Evolutionary conservation across 345 rosid species (phyloP).

Genomic region (Brassica nigra): DNA sequence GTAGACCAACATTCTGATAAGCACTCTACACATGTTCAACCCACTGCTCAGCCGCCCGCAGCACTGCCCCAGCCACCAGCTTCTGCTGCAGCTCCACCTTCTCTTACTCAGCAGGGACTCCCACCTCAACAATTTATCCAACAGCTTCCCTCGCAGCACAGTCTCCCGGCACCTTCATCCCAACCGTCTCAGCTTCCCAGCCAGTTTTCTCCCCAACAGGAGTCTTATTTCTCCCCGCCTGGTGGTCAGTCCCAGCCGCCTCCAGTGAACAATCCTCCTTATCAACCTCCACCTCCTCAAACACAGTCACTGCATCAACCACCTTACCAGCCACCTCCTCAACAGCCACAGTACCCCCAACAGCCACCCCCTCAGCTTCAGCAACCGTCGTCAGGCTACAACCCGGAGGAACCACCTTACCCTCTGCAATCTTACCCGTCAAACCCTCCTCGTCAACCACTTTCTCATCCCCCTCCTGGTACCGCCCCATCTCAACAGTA

Average conservation of each 20-base stretch:
- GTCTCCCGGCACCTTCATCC: conserved; percentile 50
- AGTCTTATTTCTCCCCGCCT: conserved; percentile 62
- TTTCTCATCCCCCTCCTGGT: conserved; percentile 57
- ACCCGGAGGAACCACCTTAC: conserved; percentile 57
- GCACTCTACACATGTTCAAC: conserved; percentile 52
- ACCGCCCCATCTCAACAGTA: conserved; percentile 64
- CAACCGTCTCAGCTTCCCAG: conserved; percentile 57
- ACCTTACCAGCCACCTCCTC: conserved; percentile 62
- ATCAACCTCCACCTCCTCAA: conserved; percentile 50
- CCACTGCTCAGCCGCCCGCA: conserved; percentile 52
- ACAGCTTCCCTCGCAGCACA: conserved; percentile 52
- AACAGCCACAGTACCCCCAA: conserved; percentile 67
- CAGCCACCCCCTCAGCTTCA: conserved; percentile 59
- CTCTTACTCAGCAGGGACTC: conserved; percentile 52
- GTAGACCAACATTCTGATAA: conserved; percentile 51
- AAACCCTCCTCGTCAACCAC: conserved; percentile 54
- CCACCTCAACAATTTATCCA: conserved; percentile 44
- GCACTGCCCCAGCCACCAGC: conserved; percentile 42
- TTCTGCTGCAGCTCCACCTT: conserved; percentile 44
- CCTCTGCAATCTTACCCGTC: conserved; percentile 62
- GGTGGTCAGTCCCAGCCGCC: conserved; percentile 59
- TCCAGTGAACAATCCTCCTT: conserved; percentile 54
- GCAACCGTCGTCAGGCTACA: conserved; percentile 59
- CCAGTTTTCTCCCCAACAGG: conserved; percentile 76
- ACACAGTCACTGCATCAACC: conserved; percentile 62